Conservation (phyloP, 2,329 filamentous ascomycete genomes). For the Epichloe sp. region DNA sequence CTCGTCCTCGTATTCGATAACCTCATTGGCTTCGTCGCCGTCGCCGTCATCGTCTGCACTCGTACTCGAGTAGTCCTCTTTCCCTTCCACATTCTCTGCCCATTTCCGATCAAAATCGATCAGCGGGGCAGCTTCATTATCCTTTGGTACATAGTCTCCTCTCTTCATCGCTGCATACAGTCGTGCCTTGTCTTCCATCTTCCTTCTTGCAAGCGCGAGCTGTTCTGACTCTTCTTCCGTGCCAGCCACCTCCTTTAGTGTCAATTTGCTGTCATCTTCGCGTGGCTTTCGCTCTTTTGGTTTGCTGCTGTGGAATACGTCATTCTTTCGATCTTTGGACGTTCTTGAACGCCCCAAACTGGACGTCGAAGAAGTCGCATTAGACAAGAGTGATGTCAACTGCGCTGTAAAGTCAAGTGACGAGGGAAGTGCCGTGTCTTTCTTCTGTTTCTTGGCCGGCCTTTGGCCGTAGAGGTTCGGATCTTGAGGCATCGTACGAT, state of each 20-base stretch:
- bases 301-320: slow-evolving; percentile 28
- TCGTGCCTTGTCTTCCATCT: slow-evolving; percentile 81
- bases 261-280: slow-evolving; percentile 39
- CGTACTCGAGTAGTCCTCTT: slow-evolving; percentile 45
- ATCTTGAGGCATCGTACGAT: slow-evolving; percentile 45
- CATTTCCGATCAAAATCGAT: slow-evolving; percentile 97
- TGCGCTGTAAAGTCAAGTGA: slow-evolving; percentile 81
- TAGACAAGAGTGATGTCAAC: slow-evolving; percentile 66
- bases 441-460: slow-evolving; percentile 54
- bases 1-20: slow-evolving; percentile 84
- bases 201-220: slow-evolving; percentile 58
- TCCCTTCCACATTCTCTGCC: slow-evolving; percentile 53
- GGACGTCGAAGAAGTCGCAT: slow-evolving; percentile 27
- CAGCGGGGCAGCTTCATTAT: slow-evolving; percentile 52
- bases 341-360: slow-evolving; percentile 32
- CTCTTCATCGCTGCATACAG: slow-evolving; percentile 83
- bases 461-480: slow-evolving; percentile 65
- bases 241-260: slow-evolving; percentile 38
- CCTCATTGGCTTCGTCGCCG: slow-evolving; percentile 38
- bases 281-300: slow-evolving; percentile 16
- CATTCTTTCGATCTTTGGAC: slow-evolving; percentile 30
- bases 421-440: slow-evolving; percentile 56
- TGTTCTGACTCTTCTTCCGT: slow-evolving; percentile 53
- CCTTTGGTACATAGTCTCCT: slow-evolving; percentile 63
- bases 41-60: slow-evolving; percentile 27